A percentile compares a stretch with the other conserved stretches of the same genome.
These are phyloP conservation scores for Jamesozyma jinghongensis DNA, from an alignment of 805 yeast species.

Conservation along the genomic window DNA sequence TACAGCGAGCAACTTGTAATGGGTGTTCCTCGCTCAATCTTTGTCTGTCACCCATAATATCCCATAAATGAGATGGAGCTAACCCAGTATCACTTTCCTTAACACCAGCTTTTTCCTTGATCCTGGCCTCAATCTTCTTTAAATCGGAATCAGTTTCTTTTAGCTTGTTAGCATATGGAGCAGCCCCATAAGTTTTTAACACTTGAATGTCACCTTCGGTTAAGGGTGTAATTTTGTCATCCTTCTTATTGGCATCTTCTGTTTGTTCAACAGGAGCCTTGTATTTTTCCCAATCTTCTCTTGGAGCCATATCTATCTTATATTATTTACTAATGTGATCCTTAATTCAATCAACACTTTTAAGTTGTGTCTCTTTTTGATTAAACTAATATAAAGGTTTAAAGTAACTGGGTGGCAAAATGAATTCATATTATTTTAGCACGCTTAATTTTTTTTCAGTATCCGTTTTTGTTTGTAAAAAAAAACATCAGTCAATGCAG, in stretches of 20 bases:
- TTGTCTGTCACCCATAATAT: conserved; percentile 90
- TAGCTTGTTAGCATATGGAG: conserved; percentile 80
- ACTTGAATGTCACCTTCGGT: conserved; percentile 97
- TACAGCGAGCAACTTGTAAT: conserved; percentile 95
- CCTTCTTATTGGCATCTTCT: conserved; percentile 46
- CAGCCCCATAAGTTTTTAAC: conserved; percentile 92
- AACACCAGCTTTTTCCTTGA: conserved; percentile 89
- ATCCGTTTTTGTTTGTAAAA: too few species aligned
- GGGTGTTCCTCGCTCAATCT: conserved; percentile 92
- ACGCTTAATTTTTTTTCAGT: background rate
- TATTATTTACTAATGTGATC: background rate
- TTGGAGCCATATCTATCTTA: conserved; percentile 66
- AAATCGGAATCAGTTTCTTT: conserved; percentile 82
- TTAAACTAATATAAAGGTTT: too few species aligned
- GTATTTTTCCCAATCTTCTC: conserved; percentile 97
- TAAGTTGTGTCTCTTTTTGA: too few species aligned
- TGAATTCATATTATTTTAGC: background rate
- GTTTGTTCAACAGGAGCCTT: conserved; percentile 74
- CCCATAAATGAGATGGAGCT: conserved; percentile 96
- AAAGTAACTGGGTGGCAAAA: background rate
- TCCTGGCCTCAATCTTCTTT: conserved; percentile 71
- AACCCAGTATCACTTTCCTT: conserved; percentile 97
- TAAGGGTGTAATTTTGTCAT: conserved; percentile 74
- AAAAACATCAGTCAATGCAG: too few species aligned
- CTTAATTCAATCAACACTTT: background rate